Evolutionary conservation across 176 grass and related monocot genomes (phyloP).

Genomic region (Zoysia pacifica): DNA sequence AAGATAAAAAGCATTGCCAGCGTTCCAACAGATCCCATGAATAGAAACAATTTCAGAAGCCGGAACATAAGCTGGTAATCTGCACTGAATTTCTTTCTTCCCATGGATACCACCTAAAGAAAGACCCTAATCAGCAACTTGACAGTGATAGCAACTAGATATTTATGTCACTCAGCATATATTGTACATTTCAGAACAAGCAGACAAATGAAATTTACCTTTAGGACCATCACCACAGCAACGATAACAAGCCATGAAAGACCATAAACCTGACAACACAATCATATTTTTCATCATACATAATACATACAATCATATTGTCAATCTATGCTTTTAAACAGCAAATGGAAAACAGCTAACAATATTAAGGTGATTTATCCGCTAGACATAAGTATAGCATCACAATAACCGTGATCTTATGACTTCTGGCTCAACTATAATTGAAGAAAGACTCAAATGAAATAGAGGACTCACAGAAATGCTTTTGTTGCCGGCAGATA

Average conservation of each 20-base stretch:
- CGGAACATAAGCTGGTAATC: conserved; percentile 95
- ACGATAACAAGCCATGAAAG: conserved; percentile 93
- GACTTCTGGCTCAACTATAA: conserved; percentile 15
- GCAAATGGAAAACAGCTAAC: background rate
- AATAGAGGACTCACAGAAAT: conserved; percentile 62
- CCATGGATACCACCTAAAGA: conserved; percentile 78
- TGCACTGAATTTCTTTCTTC: conserved; percentile 90
- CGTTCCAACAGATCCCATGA: conserved; percentile 74
- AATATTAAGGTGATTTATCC: conserved; percentile 5
- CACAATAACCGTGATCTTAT: background rate
- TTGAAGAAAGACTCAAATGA: conserved; percentile 39
- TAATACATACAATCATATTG: conserved; percentile 18
- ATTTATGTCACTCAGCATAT: background rate
- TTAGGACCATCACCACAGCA: conserved; percentile 72
- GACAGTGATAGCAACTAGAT: background rate
- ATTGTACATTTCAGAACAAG: conserved; percentile 17
- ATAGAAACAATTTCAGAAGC: conserved; percentile 83
- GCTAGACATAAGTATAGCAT: background rate
- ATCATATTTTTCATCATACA: conserved; percentile 28
- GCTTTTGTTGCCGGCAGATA: conserved; percentile 76
- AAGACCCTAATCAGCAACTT: conserved; percentile 36
- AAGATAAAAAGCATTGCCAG: conserved; percentile 77
- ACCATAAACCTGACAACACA: conserved; percentile 71
- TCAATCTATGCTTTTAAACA: conserved; percentile 26
- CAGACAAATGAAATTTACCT: conserved; percentile 48